Percentiles rank a stretch among this genome's conserved stretches.
Conservation (phyloP, 129 eudicot species). For the Lactuca saligna region DNA sequence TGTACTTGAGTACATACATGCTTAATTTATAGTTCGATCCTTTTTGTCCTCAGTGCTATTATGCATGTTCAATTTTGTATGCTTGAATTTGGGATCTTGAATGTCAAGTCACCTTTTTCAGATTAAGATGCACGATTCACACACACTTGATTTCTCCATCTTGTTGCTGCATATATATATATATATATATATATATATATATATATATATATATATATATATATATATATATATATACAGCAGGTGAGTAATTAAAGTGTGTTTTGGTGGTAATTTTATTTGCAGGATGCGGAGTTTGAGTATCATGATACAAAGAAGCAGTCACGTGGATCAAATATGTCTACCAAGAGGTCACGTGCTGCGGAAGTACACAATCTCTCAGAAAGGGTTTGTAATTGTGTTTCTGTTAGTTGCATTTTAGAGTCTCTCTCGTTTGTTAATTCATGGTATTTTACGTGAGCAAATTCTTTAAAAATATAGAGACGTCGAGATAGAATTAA, state of each 20-base stretch:
- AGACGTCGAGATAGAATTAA: constrained; percentile 90
- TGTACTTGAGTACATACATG: background rate
- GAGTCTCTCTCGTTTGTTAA: background rate
- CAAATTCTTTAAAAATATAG: constrained; percentile 35
- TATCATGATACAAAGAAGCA: constrained; percentile 54
- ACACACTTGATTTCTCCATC: constrained; percentile 5
- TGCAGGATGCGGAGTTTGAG: constrained; percentile 64
- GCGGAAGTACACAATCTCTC: constrained; percentile 98
- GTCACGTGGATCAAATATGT: constrained; percentile 50
- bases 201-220: too few species aligned
- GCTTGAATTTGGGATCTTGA: constrained; percentile 8
- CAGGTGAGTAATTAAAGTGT: background rate
- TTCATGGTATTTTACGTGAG: background rate
- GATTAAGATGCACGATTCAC: background rate
- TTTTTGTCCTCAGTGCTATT: background rate
- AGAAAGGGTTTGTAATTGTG: constrained; percentile 59
- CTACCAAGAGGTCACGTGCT: constrained; percentile 86
- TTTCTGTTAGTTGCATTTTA: background rate
- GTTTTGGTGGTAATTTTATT: constrained; percentile 13
- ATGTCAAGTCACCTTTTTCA: constrained; percentile 16
- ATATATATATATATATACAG: too few species aligned
- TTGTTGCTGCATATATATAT: background rate
- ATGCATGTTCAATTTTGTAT: constrained; percentile 1
- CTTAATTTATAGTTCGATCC: constrained; percentile 11
- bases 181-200: too few species aligned